Base-by-base conservation (phyloP, 2,329 filamentous ascomycete species). In the Rhynchosporium agropyri region DNA sequence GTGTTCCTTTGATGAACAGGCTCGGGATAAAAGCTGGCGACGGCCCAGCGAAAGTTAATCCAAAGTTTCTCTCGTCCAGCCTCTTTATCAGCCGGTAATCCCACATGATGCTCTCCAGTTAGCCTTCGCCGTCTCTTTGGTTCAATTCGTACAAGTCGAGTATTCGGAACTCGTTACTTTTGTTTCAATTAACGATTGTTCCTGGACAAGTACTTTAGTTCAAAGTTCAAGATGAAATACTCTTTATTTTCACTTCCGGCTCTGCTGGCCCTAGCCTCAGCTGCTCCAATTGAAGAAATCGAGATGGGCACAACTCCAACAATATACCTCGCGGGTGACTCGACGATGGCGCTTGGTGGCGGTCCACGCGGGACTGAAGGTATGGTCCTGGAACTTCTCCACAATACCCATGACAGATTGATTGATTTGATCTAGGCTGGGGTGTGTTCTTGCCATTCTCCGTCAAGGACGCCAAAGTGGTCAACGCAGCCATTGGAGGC, bases 401-500 rank as follows among this genome's bases (percentile, higher is more conserved):
- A 42, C 33, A 15, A 13, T 33, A 46, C 12, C 1, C 10, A 38
- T 10, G 1, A 8, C 28, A 46, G 50, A 42, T 57, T 68, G 51
- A 66, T 31, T 68, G 51, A 66, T 29, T 26, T 7, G 9, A 74
- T 2, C 69, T 79, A 81, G 87, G 87, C 49, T 90, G 87, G 86
- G 87, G 86, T 26, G 76, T 82, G 66, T 86, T 83, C 71, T 77
- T 89, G 13, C 77, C 79, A 53, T 80, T 83, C 70, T 83, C 79
- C 48, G 72, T 83, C 61, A 73, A 74, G 62, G 76, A 79, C 10
- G 71, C 79, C 33, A 74, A 77, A 0, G 81, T 89, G 5, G 78
- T 83, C 67, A 91, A 91, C 78, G 78, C 83, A 59, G 88, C 89
- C 38, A 81, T 89, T 20, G 86, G 80, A 8, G 89, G 89, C 26